phyloP scores from a whole-genome alignment of 345 rosid genomes.

The Pistacia integerrima region DNA sequence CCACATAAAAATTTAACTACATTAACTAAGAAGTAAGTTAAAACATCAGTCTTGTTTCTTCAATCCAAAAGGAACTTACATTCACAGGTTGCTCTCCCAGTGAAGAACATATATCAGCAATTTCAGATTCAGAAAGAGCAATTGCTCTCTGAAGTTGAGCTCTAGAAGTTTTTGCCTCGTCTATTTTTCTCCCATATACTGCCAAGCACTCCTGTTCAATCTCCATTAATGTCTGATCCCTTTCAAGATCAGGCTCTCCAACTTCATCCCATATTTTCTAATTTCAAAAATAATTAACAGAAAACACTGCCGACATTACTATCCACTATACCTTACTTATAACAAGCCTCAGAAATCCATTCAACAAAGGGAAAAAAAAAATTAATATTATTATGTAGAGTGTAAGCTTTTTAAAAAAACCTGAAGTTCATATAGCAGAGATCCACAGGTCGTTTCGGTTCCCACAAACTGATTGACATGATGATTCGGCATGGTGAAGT shows the following conservation, averaged over 20 bases:
- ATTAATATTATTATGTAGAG: too few species aligned
- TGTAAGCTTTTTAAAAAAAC: conserved; percentile 26
- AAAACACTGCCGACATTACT: neutral
- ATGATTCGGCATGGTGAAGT: conserved; percentile 32
- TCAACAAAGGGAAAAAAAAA: neutral
- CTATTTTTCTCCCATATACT: conserved; percentile 52
- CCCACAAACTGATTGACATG: conserved; percentile 31
- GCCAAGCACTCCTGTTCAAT: conserved; percentile 57
- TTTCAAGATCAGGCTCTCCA: conserved; percentile 52
- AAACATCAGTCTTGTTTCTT: neutral
- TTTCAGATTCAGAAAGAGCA: conserved; percentile 48
- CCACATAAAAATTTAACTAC: neutral
- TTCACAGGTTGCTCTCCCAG: conserved; percentile 46
- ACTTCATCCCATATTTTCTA: conserved; percentile 71
- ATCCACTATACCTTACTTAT: neutral
- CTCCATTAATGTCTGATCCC: conserved; percentile 48
- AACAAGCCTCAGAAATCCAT: neutral
- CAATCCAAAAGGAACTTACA: conserved; percentile 29
- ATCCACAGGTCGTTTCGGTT: conserved; percentile 57
- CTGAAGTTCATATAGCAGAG: conserved; percentile 55
- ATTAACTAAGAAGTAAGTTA: neutral
- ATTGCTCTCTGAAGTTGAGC: conserved; percentile 45
- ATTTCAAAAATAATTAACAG: neutral
- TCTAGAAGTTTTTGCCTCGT: conserved; percentile 47
- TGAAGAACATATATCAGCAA: conserved; percentile 49